Evolutionary conservation across 2,329 filamentous ascomycete species (phyloP), one percentile per base, ranked within the genome.

Genomic region (Phoma sp.): DNA sequence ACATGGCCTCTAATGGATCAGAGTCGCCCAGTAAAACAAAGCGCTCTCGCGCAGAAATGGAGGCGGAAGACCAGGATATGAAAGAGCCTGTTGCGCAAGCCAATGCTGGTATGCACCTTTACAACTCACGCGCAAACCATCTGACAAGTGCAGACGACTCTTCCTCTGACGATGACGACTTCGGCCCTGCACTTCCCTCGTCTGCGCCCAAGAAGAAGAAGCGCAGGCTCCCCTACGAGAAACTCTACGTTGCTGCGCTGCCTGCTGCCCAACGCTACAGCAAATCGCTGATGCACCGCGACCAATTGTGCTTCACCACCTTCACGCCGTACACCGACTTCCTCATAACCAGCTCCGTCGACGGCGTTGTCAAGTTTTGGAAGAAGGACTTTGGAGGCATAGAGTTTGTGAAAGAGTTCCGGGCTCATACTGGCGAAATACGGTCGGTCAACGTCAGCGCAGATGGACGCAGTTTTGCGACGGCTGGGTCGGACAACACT

Each of bases 321-420:
- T 88, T 96, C 74, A 96, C 96, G 1, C 93, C 93, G 0, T 81
- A 89, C 56, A 97, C 94, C 56, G 95, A 98, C 65, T 99, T 99
- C 72, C 82, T 99, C 33, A 95, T 99, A 60, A 99, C 95, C 1
- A 91, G 90, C 58, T 98, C 95, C 0, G 80, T 91, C 38, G 95
- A 99, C 72, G 96, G 96, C n/a, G 89, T 94, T 0, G 94, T 98
- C 65, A 99, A 99, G 76, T 99, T 99, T 75, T 99, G 95, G 95
- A 99, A 99, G 80, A 99, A 99, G 79, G 85, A 90, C 61, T 88
- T 86, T 1, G 88, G 91, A 31, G 91, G 91, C 0, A 90, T 99
- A 55, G 96, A 99, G 78, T 99, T 99, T 71, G 94, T 98, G 48
- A 99, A 99, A 78, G 93, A 99, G 78, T 99, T 96, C 79, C 89